Percentiles rank a stretch among this genome's conserved stretches.
Conservation (phyloP, 2,329 filamentous ascomycete genomes). For the Chaetoscypha palmicola region DNA sequence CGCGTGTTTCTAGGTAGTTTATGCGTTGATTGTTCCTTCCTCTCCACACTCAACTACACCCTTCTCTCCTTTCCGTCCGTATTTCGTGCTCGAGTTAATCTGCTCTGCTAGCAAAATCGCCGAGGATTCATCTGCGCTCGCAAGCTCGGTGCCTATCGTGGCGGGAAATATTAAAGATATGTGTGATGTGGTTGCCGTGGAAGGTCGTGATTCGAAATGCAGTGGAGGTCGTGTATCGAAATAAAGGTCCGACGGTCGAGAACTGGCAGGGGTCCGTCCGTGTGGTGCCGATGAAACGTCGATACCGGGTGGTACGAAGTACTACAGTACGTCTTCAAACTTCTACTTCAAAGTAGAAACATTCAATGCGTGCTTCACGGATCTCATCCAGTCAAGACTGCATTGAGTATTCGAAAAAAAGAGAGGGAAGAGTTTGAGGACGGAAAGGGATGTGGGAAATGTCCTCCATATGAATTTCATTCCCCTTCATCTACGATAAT, state of each 20-base stretch:
- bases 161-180: not conserved
- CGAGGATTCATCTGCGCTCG: not conserved
- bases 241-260: conserved; percentile 2
- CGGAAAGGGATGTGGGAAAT: too few relatives aligned
- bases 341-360: too few relatives aligned
- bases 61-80: not conserved
- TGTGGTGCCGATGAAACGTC: conserved; percentile 15
- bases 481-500: not conserved
- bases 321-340: too few relatives aligned
- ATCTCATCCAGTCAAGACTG: too few relatives aligned
- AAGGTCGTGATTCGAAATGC: conserved; percentile 16
- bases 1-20: conserved; percentile 13
- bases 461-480: conserved; percentile 4
- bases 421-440: too few relatives aligned
- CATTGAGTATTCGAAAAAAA: too few relatives aligned
- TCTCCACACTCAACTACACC: not conserved
- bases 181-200: conserved; percentile 17
- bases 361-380: too few relatives aligned
- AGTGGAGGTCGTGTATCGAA: conserved; percentile 11
- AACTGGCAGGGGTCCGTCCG: not conserved
- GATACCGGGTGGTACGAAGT: not conserved
- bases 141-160: not conserved
- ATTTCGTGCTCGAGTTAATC: not conserved
- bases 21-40: conserved; percentile 7
- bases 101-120: not conserved